Evolutionary conservation across 495 filamentous ascomycete species (phyloP), one percentile per base, ranked within the genome.

Genomic region (Neurospora discreta): DNA sequence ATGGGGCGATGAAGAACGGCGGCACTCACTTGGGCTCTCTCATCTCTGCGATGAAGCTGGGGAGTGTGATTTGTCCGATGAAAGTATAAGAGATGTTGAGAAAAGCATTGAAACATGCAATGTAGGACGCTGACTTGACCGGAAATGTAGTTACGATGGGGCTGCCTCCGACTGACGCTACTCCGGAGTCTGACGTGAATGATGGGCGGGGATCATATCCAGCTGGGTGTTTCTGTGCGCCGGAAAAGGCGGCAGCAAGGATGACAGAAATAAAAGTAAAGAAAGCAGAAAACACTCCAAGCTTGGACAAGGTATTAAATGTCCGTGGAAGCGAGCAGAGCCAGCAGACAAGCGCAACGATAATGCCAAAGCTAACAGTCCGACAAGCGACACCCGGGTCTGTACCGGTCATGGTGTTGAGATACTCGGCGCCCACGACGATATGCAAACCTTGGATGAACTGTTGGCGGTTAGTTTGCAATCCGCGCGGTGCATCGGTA

Each of bases 11-110:
- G 3, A 60, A 4, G 26, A 26, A 46, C 9, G 38, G 40, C 40
- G 11, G 6, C 16, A 15, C 73, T 36, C 39, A 79, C 77, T 71
- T 77, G 0, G 93, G 93, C 42, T 95, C 87, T 77, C 88, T 89
- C 93, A 97, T 97, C 78, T 97, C 93, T 5, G 93, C 93, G 74
- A 97, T 97, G 83, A 97, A 97, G 75, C 89, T 92, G 3, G 93
- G 93, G 33, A 97, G 84, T 0, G 93, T 97, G 79, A 97, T 97
- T 78, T 97, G 93, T 5, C 93, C 93, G 74, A 97, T 95, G 81
- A 97, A 95, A 8, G 93, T 97, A 80, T 95, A 97, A 80, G 87
- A 89, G 77, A 97, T 96, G 79, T 97, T 97, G 74, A 96, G 82
- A 81, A 95, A 95, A 3, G 93, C 93, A 68, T 87, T 92, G 81